Conservation (phyloP, 352 stramenopile species). For the Pythium insidiosum region DNA sequence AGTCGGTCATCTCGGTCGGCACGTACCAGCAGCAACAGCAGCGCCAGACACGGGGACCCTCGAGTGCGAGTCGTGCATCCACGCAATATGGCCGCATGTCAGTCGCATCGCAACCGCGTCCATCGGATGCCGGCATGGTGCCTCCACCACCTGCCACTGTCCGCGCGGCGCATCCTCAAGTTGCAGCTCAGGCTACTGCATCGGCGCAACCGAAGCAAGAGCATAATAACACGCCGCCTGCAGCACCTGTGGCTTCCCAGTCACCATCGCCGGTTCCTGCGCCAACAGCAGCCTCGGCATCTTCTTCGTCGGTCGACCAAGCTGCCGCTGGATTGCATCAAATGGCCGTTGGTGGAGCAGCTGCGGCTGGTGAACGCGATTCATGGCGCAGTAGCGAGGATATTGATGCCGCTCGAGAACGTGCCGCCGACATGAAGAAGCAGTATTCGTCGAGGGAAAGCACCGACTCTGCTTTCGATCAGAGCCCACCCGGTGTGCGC, state of each 20-base stretch:
- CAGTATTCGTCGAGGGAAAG: not conserved
- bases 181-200: too few relatives aligned
- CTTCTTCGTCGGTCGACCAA: constrained; percentile 1
- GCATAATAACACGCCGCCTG: not conserved
- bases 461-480: not conserved
- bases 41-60: not conserved
- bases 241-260: not conserved
- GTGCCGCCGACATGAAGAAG: not conserved
- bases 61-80: constrained; percentile 11
- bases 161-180: constrained; percentile 2
- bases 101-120: constrained; percentile 14
- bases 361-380: constrained; percentile 3
- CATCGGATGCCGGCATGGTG: constrained; percentile 7
- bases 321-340: constrained; percentile 1
- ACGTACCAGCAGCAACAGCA: constrained; percentile 1
- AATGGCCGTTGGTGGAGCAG: constrained; percentile 1
- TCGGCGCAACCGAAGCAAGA: not conserved
- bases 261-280: constrained; percentile 5
- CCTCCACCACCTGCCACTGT: constrained; percentile 7
- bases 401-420: constrained; percentile 15
- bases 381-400: constrained; percentile 16
- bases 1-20: not conserved
- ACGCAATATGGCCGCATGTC: constrained; percentile 15
- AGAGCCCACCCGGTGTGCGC: constrained; percentile 2
- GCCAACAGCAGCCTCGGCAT: constrained; percentile 11